Percentiles rank a stretch among this genome's conserved stretches.
These are phyloP conservation scores for Citrus hindsii DNA, from an alignment of 345 rosid genomes.

Conservation along the genomic window DNA sequence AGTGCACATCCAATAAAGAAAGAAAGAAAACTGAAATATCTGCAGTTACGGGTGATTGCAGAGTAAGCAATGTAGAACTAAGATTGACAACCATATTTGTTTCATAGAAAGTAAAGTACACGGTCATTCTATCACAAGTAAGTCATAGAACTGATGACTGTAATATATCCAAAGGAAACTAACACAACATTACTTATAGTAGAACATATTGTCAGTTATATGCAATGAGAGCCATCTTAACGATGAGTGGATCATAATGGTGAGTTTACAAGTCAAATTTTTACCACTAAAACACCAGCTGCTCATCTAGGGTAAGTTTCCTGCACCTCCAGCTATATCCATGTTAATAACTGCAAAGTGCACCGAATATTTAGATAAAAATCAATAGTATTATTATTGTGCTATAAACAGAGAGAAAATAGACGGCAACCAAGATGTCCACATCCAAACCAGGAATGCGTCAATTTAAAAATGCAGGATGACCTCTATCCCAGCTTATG, in stretches of 20 bases:
- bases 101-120: neutral
- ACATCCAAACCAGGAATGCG: neutral
- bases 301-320: neutral
- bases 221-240: neutral
- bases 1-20: neutral
- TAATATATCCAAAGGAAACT: neutral
- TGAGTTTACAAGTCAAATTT: too few species aligned
- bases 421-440: too few species aligned
- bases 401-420: too few species aligned
- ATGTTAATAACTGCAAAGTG: neutral
- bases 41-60: neutral
- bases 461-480: neutral
- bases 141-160: neutral
- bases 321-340: neutral
- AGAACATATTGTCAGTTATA: neutral
- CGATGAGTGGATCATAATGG: neutral
- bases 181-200: neutral
- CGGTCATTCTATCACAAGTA: too few species aligned
- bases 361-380: too few species aligned
- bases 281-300: too few species aligned
- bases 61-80: too few species aligned
- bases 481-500: neutral
- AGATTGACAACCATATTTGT: too few species aligned
- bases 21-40: neutral
- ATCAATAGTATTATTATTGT: too few species aligned